Base-by-base conservation (phyloP, 345 rosid species). In the Boechera stricta region DNA sequence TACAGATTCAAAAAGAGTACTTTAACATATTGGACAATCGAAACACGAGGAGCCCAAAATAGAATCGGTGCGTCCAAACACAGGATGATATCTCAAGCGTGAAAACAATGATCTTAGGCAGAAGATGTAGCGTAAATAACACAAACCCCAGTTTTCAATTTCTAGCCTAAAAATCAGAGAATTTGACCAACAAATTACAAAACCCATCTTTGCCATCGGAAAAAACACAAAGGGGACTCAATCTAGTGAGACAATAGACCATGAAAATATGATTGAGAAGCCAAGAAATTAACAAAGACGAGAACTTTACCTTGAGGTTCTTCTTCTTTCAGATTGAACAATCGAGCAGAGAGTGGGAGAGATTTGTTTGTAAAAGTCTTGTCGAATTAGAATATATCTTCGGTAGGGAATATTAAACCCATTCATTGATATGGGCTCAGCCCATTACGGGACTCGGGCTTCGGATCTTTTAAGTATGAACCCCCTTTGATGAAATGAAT, bases 231-330 rank as follows among this genome's bases (percentile, higher is more conserved):
- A 56, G 45, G 26, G 4, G 15, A 58, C 63, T 12, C 13, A 16
- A 29, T 29, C 33, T 18, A 7, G 21, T 13, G 31, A 56, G 58
- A 56, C 26, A 1, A 18, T 18, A 12, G 5, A 53, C 16, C 6
- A 29, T 53, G 5, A 32, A 53, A 36, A 54, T n/a, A 4, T 2
- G 21, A 36, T 41, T 11, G 51, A 49, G 29, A 72, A 60, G 13
- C 33, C 39, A 66, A 2, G 48, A 56, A 44, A 54, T 5, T 54
- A 13, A 38, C 26, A 6, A 58, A 51, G 49, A 32, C 64, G 56
- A 76, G 26, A 13, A 61, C 80, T 76, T 51, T 68, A 60, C 79
- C 74, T 76, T 52, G 7, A 48, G 58, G 0, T 76, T 76, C 62
- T 69, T 59, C 47, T 66, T 55, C 38, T 69, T 10, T 53, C 64